phyloP scores from a whole-genome alignment of 371 early-diverging fungal genomes.

The Mucor indicus region DNA sequence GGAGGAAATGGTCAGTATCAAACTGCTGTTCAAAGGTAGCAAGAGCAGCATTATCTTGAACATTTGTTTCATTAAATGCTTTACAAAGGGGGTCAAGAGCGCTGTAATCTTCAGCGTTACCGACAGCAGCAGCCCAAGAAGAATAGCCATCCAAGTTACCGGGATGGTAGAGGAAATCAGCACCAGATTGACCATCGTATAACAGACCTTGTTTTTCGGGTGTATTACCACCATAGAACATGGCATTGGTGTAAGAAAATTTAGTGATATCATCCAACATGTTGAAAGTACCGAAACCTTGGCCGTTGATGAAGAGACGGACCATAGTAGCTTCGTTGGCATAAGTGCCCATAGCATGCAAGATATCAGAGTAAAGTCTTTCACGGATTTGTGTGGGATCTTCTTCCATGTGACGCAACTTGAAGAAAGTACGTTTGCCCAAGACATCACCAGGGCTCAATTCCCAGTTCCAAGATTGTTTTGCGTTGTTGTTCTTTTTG shows the following conservation, averaged over 20 bases:
- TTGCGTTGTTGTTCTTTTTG: constrained; percentile 55
- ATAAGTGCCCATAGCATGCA: constrained; percentile 47
- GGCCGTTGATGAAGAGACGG: constrained; percentile 50
- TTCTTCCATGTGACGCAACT: constrained; percentile 56
- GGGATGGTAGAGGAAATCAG: constrained; percentile 40
- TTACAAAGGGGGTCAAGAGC: constrained; percentile 43
- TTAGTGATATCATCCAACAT: constrained; percentile 50
- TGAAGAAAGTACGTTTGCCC: constrained; percentile 49
- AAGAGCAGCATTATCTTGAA: constrained; percentile 37
- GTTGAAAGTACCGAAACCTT: constrained; percentile 54
- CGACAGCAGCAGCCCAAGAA: constrained; percentile 27
- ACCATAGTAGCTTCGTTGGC: constrained; percentile 52
- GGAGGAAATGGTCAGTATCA: constrained; percentile 45
- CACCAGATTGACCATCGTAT: constrained; percentile 54
- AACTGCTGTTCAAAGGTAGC: constrained; percentile 33
- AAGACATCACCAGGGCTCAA: constrained; percentile 27
- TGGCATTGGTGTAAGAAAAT: constrained; percentile 46
- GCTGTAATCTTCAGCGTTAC: constrained; percentile 30
- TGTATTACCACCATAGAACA: constrained; percentile 43
- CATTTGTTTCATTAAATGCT: constrained; percentile 35
- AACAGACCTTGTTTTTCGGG: constrained; percentile 46
- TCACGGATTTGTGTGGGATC: constrained; percentile 63
- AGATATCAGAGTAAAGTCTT: constrained; percentile 51
- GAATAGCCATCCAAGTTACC: constrained; percentile 24
- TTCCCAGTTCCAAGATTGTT: constrained; percentile 55